Evolutionary conservation across 768 basidiomycete species (phyloP), one percentile per base, ranked within the genome.

Genomic region (Amanita brunnescens): DNA sequence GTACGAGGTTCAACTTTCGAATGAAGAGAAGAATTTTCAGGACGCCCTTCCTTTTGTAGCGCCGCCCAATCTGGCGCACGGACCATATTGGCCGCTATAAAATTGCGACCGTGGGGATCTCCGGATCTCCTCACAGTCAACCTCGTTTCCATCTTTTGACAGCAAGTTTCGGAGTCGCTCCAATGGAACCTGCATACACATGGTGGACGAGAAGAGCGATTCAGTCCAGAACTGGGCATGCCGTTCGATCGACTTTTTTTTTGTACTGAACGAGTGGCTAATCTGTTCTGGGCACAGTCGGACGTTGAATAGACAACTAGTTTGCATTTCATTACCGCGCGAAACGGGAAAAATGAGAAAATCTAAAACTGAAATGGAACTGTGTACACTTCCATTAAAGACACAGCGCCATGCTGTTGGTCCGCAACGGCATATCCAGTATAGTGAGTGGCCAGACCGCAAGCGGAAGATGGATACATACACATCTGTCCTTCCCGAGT

Each of bases 1-100:
- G 71, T 62, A 64, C 69, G 70, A 82, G 82, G 83, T 85, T 75
- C 9, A 64, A 85, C 81, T 85, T 85, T 84, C 83, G 73, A 73
- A 70, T 54, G 64, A 45, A 39, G n/a, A n/a, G n/a, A n/a, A 50
- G 42, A 55, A 54, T 54, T 53, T 45, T 43, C 7, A 2, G 7
- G 33, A n/a, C 20, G 6, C 9, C 44, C 9, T 24, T 35, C 41
- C 35, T 61, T 63, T 55, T 62, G 57, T 64, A 61, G 29, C 23
- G 9, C 14, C 13, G 18, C 6, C 34, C 13, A 13, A 29, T 5
- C 9, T 2, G 23, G 61, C 62, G 66, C 66, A 67, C 66, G 62
- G 66, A 67, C 64, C 66, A 67, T 20, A 9, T 32, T 10, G 12
- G 10, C 13, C 14, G 1, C 40, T 41, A 16, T 3, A 44, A 43